Evolutionary conservation across 2,329 filamentous ascomycete species (phyloP), one percentile per base, ranked within the genome.

Genomic region (Botryosphaeria agaves): DNA sequence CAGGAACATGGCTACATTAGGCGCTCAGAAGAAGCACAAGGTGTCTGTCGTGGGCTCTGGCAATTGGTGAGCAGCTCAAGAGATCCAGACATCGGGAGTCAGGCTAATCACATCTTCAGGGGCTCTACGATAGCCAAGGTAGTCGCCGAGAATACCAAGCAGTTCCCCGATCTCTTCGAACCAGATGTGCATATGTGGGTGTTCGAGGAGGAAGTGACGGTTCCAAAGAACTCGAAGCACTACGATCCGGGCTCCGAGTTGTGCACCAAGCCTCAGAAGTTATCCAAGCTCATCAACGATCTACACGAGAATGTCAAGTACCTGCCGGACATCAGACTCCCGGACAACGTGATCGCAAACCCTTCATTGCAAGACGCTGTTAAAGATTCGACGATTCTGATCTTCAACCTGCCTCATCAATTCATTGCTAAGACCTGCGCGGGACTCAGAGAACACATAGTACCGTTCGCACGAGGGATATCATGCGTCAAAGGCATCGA

Each of bases 401-500:
- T 98, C 51, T 98, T 98, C 69, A 95, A 95, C 60, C 69, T 93
- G 34, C 80, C 89, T 17, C 89, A 98, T 59, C 83, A 93, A 56
- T 98, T 98, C 54, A 94, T 98, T 48, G 70, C 70, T 49, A 77
- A 77, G 38, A 79, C 85, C 36, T 93, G 85, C 61, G 69, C 78
- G 39, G 75, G 84, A 51, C 65, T 98, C 37, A 68, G 77, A 47
- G 89, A 87, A 36, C 76, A 93, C 45, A 91, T 94, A 40, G 59
- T 94, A 18, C 89, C 89, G 5, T 95, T 75, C 46, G 87, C 89
- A 16, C 74, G 91, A 38, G 89, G 84, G 35, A 84, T 98, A 48
- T 92, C 83, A 50, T 98, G 89, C 57, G 94, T 95, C 61, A 98
- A 98, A 65, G 89, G 89, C 43, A 85, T 98, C 37, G 80, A 92